Conservation (phyloP, 495 filamentous ascomycete genomes). For the Amphirosellinia nigrospora region DNA sequence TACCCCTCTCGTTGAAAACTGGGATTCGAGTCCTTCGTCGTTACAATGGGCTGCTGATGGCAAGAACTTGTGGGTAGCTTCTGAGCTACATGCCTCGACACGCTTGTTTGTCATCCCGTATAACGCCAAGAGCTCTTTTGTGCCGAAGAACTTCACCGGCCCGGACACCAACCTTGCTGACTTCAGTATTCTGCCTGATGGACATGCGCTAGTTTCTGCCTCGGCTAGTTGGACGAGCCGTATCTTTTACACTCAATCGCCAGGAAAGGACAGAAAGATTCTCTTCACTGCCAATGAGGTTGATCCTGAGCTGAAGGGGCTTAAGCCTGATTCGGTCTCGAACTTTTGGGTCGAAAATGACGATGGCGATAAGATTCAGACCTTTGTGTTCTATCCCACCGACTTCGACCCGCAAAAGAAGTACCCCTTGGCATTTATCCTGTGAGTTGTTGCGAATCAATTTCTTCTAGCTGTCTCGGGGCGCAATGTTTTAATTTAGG, state of each 20-base stretch:
- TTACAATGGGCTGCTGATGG: slow-evolving; percentile 62
- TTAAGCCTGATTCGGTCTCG: slow-evolving; percentile 54
- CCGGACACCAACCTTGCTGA: slow-evolving; percentile 60
- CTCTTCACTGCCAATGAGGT: slow-evolving; percentile 77
- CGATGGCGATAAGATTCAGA: slow-evolving; percentile 26
- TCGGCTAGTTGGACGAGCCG: slow-evolving; percentile 51
- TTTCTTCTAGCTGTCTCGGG: background rate
- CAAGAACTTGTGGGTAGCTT: slow-evolving; percentile 58
- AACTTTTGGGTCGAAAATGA: slow-evolving; percentile 35
- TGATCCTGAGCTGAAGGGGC: slow-evolving; percentile 28
- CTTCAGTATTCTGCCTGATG: slow-evolving; percentile 51
- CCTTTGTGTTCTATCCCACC: slow-evolving; percentile 33
- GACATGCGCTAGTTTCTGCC: slow-evolving; percentile 38
- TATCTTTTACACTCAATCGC: slow-evolving; percentile 67
- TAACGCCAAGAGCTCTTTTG: slow-evolving; percentile 47
- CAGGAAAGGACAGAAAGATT: slow-evolving; percentile 70
- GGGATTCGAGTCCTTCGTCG: slow-evolving; percentile 63
- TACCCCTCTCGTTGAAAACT: slow-evolving; percentile 51
- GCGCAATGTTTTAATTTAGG: background rate
- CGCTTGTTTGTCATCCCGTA: slow-evolving; percentile 62
- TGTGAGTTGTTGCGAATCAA: background rate
- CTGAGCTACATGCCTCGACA: slow-evolving; percentile 65
- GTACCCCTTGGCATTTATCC: slow-evolving; percentile 32
- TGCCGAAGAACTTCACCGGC: slow-evolving; percentile 57
- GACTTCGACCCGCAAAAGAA: slow-evolving; percentile 34